Evolutionary conservation across 495 filamentous ascomycete genomes (phyloP).

Genomic region (Talaromyces nanjingensis): DNA sequence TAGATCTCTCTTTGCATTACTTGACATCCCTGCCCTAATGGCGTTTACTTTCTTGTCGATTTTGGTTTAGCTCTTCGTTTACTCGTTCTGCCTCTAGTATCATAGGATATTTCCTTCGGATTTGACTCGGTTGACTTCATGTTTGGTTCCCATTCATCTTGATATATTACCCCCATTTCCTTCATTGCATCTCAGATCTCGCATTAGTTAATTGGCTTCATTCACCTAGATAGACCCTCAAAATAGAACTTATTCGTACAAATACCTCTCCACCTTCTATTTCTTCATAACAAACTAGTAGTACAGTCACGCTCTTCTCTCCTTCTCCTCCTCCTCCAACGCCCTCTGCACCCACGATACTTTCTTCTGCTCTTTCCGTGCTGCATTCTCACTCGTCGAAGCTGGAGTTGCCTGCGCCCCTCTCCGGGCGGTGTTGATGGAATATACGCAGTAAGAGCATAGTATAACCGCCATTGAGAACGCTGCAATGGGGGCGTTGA

Average conservation of each 20-base stretch:
- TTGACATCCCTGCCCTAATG: neutral
- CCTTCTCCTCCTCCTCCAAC: slow-evolving; percentile 27
- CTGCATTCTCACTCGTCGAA: neutral
- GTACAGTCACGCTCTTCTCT: neutral
- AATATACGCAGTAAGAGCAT: slow-evolving; percentile 41
- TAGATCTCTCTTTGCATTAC: too few relatives aligned
- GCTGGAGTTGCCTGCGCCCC: slow-evolving; percentile 16
- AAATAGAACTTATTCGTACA: neutral
- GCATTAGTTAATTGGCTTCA: neutral
- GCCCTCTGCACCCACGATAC: slow-evolving; percentile 31
- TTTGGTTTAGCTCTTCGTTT: neutral
- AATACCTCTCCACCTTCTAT: neutral
- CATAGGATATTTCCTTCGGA: neutral
- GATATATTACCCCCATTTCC: neutral
- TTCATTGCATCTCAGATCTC: neutral
- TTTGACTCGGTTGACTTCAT: neutral
- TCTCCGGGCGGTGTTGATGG: slow-evolving; percentile 38
- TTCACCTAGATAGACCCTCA: neutral
- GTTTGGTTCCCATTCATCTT: too few relatives aligned
- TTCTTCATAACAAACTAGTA: neutral
- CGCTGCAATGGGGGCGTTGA: slow-evolving; percentile 43
- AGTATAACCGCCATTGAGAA: slow-evolving; percentile 44
- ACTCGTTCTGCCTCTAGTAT: neutral
- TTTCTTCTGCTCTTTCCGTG: neutral
- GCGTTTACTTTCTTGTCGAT: neutral